Evolutionary conservation across 2,329 filamentous ascomycete species (phyloP), one percentile per base, ranked within the genome.

Genomic region (Fusarium protoensiforme): DNA sequence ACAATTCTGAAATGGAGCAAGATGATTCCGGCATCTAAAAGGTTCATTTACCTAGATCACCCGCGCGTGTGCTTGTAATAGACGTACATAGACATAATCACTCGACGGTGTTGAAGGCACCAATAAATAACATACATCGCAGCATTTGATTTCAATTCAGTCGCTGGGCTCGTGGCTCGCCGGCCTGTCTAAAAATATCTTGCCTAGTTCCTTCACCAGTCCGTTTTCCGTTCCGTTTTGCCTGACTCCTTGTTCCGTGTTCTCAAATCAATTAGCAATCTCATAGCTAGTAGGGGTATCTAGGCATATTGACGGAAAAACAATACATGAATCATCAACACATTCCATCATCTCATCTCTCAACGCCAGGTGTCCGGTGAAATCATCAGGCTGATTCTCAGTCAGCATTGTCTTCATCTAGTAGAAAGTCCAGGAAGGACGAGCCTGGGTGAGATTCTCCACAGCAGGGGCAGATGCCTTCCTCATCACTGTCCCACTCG

Each of bases 391-490:
- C 77, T 78, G 64, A 70, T 67, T 36, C 46, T 75, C 69, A 78
- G 68, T 78, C 75, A 77, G 69, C 67, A 61, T 75, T 57, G 53
- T 79, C 77, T 31, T 80, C 77, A 27, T 80, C 77, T 61, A 78
- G 63, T 64, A 81, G 35, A 41, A 75, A 78, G 36, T 79, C 81
- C 54, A 83, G 72, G 63, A 82, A 80, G 58, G 81, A 80, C 53
- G 81, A 78, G 61, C 78, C 77, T 59, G 81, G 80, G 64, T 84
- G 83, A 39, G 76, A 76, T 69, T 84, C 82, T 65, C 83, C 83
- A 60, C 83, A 84, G 72, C 82, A 84, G 35, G 83, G 83, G 64
- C 83, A 85, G 46, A 81, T 67, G 29, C 79, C 80, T 60, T 83
- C 81, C 14, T 83, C 82, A 48, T 80, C 79, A 20, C 76, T 80